Evolutionary conservation across 1,139 yeast species (phyloP), one percentile per base, ranked within the genome.

Genomic region (Nakaseomyces nivariensis): DNA sequence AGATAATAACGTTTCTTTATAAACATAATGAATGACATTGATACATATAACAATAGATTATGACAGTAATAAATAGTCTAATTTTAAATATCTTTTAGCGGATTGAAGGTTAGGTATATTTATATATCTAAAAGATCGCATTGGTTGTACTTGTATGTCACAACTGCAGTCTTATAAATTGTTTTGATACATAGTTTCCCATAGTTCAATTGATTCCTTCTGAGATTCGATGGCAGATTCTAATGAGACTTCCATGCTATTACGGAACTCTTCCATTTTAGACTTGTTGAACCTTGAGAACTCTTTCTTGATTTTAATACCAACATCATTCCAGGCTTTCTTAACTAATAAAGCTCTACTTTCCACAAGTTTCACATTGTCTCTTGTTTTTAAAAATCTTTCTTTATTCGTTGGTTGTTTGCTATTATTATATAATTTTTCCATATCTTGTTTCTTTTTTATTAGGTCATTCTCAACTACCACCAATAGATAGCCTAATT

Each of bases 201-300:
- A 92, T 33, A 87, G 68, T 67, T 92, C 98, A 58, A 92, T 92
- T 34, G 92, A 82, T 66, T 89, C 97, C 70, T 92, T 94, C 66
- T 92, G 98, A 17, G 92, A 77, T 68, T 92, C 98, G 48, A 90
- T 86, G 26, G 95, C 81, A 52, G 94, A 81, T 67, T 94, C 98
- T 62, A 95, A 76, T 60, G 82, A 90, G 25, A 90, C 82, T 68
- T 92, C 99, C 52, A 92, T 88, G 55, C 90, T 79, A 61, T 87
- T 86, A 61, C 96, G 78, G 67, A 94, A 89, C 61, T 92, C 98
- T 46, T 78, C 81, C 46, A 89, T 78, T 61, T 84, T 86, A 51
- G 83, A 94, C 45, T 73, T 72, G 63, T 88, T 96, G 64, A 90
- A 87, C 36, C 64, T 69, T 25, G 76, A 78, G 47, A 92, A 69